Base-by-base conservation (phyloP, 2,329 filamentous ascomycete species). In the Pyrenophora seminiperda region DNA sequence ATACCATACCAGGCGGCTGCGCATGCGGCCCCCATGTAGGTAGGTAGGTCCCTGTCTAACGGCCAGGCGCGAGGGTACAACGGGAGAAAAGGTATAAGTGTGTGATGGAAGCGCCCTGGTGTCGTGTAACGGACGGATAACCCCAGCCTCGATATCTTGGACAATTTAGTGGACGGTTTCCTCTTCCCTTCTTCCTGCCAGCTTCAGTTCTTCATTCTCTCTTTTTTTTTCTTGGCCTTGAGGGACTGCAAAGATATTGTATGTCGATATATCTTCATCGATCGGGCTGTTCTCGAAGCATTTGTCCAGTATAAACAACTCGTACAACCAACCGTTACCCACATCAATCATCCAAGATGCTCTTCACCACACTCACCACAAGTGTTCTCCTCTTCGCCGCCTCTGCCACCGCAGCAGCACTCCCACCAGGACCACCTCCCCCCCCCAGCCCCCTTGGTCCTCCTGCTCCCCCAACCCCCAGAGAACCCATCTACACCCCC, bases 21-120 rank as follows among this genome's bases (percentile, higher is more conserved):
- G 67, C 61, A 54, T 61, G 62, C 58, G 38, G 58, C 46, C 47
- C 54, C 54, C 50, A 56, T 63, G 63, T 39, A 53, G 58, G 54
- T 60, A 53, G 63, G n/a, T n/a, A n/a, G n/a, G n/a, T n/a, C n/a
- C 66, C 62, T 58, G 62, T 62, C 50, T 53, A 67, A 67, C 66
- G 54, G 59, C 53, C 41, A 49, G 47, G 48, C 43, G 56, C 61
- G 19, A 62, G 60, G 58, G 62, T 45, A 42, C 45, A n/a, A n/a
- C n/a, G n/a, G n/a, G 46, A 41, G 38, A 51, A 58, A 56, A 57
- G 41, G 59, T 70, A 70, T 70, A 67, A 67, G 62, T 58, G 52
- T 53, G 54, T 57, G n/a, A n/a, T n/a, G 53, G 10, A 59, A 48
- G 50, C 56, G 57, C 61, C 61, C 63, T 47, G 54, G 39, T 38